Evolutionary conservation across 768 basidiomycete genomes (phyloP).

Genomic region (Boletus tomentosulus): DNA sequence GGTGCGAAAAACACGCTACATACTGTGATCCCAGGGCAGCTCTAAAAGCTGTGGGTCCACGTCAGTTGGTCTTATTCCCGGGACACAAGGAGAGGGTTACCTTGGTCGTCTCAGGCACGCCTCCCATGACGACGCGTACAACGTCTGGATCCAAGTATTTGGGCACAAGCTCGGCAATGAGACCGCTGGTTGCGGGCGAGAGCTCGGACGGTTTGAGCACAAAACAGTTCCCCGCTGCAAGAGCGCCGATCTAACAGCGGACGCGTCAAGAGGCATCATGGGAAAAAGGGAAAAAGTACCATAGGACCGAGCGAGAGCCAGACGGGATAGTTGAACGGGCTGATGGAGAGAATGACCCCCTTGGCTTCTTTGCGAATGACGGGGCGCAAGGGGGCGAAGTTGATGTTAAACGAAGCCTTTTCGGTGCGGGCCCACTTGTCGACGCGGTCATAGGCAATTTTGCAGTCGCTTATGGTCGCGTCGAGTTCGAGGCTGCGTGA

Average conservation of each 20-base stretch:
- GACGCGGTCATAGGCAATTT: conserved; percentile 56
- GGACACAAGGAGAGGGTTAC: conserved; percentile 16
- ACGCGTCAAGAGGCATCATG: not conserved
- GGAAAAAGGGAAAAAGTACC: conserved; percentile 35
- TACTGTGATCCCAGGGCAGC: conserved; percentile 63
- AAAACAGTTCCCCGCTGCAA: conserved; percentile 74
- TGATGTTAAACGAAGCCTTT: conserved; percentile 50
- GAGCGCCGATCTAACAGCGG: conserved; percentile 48
- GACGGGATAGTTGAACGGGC: conserved; percentile 74
- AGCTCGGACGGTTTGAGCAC: conserved; percentile 77
- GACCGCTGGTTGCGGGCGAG: conserved; percentile 47
- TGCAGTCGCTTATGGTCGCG: conserved; percentile 49
- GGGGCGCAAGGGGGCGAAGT: conserved; percentile 57
- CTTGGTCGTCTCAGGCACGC: conserved; percentile 58
- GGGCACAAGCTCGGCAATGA: conserved; percentile 64
- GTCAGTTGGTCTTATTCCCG: not conserved
- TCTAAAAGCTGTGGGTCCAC: conserved; percentile 53
- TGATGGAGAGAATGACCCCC: conserved; percentile 65
- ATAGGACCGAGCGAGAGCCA: conserved; percentile 56
- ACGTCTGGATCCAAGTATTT: conserved; percentile 72
- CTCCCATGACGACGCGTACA: conserved; percentile 67
- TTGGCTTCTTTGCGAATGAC: conserved; percentile 72
- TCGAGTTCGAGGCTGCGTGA: conserved; percentile 56
- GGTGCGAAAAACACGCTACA: not conserved
- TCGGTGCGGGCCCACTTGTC: conserved; percentile 74